These are phyloP conservation scores for Barnettozyma wickerhamii DNA, from an alignment of 805 yeast genomes.

Conservation along the genomic window DNA sequence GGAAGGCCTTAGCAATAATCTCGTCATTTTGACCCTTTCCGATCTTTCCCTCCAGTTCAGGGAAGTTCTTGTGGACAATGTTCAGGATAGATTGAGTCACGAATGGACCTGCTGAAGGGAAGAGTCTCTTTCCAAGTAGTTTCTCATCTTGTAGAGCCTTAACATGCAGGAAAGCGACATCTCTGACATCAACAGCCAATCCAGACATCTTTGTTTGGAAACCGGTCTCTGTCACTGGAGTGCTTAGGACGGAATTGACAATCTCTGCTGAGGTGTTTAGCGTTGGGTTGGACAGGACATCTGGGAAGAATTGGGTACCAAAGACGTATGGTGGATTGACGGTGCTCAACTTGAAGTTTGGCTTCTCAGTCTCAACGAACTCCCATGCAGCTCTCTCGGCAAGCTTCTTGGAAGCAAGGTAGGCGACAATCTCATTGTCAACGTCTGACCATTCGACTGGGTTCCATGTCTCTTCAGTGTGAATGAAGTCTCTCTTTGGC, in stretches of 20 bases:
- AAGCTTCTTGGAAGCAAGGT: slow-evolving; percentile 53
- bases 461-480: slow-evolving; percentile 39
- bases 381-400: slow-evolving; percentile 64
- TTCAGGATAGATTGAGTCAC: slow-evolving; percentile 22
- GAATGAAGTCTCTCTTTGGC: slow-evolving; percentile 8
- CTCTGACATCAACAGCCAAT: slow-evolving; percentile 37
- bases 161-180: slow-evolving; percentile 42
- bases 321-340: slow-evolving; percentile 51
- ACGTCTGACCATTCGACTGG: slow-evolving; percentile 45
- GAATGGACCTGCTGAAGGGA: slow-evolving; percentile 23
- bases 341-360: slow-evolving; percentile 36
- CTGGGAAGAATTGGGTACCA: slow-evolving; percentile 53
- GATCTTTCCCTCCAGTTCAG: slow-evolving; percentile 37
- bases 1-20: slow-evolving; percentile 10
- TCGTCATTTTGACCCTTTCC: slow-evolving; percentile 37
- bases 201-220: slow-evolving; percentile 5
- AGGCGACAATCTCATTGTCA: slow-evolving; percentile 35
- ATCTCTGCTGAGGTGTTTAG: slow-evolving; percentile 38
- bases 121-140: slow-evolving; percentile 27
- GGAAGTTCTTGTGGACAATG: slow-evolving; percentile 31
- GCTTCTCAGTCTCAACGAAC: slow-evolving; percentile 29
- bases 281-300: slow-evolving; percentile 30
- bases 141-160: slow-evolving; percentile 27
- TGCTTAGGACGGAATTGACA: slow-evolving; percentile 26
- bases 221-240: slow-evolving; percentile 21